A percentile compares a stretch with the other conserved stretches of the same genome.
phyloP scores from a whole-genome alignment of 441 rosid genomes.

The Breynia disticha region DNA sequence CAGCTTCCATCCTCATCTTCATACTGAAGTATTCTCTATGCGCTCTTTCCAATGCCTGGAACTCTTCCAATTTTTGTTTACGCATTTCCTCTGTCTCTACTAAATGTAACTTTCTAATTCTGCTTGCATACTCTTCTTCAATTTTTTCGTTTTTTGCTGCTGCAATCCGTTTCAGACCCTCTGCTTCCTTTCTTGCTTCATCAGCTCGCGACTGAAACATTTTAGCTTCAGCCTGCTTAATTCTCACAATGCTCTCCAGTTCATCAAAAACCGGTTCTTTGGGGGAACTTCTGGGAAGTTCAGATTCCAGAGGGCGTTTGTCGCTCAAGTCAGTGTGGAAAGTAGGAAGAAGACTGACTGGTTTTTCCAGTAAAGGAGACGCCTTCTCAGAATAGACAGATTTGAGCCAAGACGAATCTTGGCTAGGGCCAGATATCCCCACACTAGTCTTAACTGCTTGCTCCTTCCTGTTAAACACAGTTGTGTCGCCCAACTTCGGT shows the following conservation, averaged over 20 bases:
- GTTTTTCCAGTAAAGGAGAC: slow-evolving; percentile 37
- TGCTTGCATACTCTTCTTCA: slow-evolving; percentile 58
- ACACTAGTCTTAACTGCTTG: slow-evolving; percentile 40
- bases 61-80: slow-evolving; percentile 58
- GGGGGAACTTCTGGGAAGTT: slow-evolving; percentile 32
- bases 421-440: slow-evolving; percentile 38
- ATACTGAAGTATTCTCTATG: slow-evolving; percentile 46
- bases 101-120: slow-evolving; percentile 53
- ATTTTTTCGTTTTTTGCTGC: slow-evolving; percentile 63
- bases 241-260: slow-evolving; percentile 76
- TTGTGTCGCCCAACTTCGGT: slow-evolving; percentile 30
- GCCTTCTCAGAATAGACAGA: slow-evolving; percentile 51
- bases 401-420: slow-evolving; percentile 53
- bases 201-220: slow-evolving; percentile 89
- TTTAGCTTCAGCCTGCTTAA: slow-evolving; percentile 82
- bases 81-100: slow-evolving; percentile 56
- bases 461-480: slow-evolving; percentile 33
- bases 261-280: slow-evolving; percentile 74
- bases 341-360: slow-evolving; percentile 42
- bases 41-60: slow-evolving; percentile 51
- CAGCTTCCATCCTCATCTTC: slow-evolving; percentile 80
- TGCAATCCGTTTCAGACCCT: slow-evolving; percentile 75
- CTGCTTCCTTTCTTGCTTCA: slow-evolving; percentile 85
- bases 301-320: slow-evolving; percentile 34
- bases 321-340: slow-evolving; percentile 41